phyloP scores from a whole-genome alignment of 2,329 filamentous ascomycete species.

The Sclerotinia sclerotiorum region DNA sequence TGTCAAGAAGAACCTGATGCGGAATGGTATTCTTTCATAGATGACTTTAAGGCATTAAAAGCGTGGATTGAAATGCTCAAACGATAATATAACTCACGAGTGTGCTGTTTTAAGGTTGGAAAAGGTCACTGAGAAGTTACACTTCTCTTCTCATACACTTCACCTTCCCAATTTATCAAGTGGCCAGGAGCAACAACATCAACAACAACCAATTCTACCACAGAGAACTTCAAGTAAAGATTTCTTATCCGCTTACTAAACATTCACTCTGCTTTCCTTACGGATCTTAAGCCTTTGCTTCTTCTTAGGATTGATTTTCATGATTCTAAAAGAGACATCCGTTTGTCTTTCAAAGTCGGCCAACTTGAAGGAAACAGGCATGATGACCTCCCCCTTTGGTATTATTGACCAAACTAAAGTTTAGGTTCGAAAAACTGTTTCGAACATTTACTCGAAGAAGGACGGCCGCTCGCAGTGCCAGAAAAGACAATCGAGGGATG shows the following conservation, averaged over 20 bases:
- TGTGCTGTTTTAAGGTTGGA: neutral
- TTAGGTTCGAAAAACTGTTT: neutral
- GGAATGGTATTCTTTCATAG: no score
- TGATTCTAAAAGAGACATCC: no score
- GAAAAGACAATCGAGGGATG: neutral
- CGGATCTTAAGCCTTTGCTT: neutral
- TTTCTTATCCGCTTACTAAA: neutral
- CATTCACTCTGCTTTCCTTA: neutral
- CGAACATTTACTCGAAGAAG: neutral
- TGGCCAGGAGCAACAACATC: no score
- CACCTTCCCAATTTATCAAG: neutral
- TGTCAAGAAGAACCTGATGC: no score
- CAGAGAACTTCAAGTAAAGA: neutral
- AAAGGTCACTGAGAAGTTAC: neutral
- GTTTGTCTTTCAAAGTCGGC: no score
- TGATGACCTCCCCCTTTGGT: no score
- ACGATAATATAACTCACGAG: neutral
- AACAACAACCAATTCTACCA: neutral
- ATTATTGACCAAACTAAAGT: neutral
- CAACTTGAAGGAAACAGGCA: no score
- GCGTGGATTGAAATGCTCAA: neutral
- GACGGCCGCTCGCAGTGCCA: neutral
- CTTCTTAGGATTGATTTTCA: no score
- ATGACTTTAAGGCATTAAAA: neutral
- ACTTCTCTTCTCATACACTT: neutral